These are phyloP conservation scores for Emericellopsis cladophorae DNA, from an alignment of 2,329 filamentous ascomycete species.

Conservation along the genomic window DNA sequence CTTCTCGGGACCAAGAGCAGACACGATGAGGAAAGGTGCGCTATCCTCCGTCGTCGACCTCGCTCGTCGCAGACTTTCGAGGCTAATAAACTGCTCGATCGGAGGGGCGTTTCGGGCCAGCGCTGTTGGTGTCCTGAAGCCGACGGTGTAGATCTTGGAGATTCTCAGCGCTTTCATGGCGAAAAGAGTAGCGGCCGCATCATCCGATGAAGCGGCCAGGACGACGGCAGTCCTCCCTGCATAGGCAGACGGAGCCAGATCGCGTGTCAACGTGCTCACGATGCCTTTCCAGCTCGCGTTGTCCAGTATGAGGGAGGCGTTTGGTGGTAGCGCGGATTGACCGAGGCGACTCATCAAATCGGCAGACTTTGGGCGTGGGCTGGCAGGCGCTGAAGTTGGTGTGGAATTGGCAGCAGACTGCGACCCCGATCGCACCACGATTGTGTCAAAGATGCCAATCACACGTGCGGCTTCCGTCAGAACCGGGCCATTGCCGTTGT, in stretches of 20 bases:
- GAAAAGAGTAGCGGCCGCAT: constrained; percentile 68
- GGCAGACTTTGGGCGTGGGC: constrained; percentile 24
- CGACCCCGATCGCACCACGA: constrained; percentile 29
- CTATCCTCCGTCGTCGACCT: constrained; percentile 33
- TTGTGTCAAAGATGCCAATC: constrained; percentile 74
- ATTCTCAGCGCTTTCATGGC: constrained; percentile 65
- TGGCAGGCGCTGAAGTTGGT: constrained; percentile 34
- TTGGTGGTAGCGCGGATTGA: constrained; percentile 27
- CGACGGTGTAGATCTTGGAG: constrained; percentile 72
- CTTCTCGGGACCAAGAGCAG: constrained; percentile 66
- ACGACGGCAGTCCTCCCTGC: constrained; percentile 63
- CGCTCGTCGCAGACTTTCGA: constrained; percentile 48
- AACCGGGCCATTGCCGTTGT: constrained; percentile 37
- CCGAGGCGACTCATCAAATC: constrained; percentile 9
- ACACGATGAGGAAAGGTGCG: constrained; percentile 71
- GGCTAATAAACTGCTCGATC: constrained; percentile 68
- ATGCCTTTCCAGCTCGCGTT: constrained; percentile 83
- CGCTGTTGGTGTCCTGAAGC: constrained; percentile 53
- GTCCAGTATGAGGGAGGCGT: constrained; percentile 55
- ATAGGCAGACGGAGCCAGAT: constrained; percentile 75
- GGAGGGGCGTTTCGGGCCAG: constrained; percentile 51
- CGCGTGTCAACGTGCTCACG: constrained; percentile 64
- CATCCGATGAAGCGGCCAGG: constrained; percentile 58
- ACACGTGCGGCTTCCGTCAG: constrained; percentile 65
- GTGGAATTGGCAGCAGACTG: constrained; percentile 15